These are phyloP conservation scores for Paxillus rubicundulus DNA, from an alignment of 768 basidiomycete species.

Conservation along the genomic window DNA sequence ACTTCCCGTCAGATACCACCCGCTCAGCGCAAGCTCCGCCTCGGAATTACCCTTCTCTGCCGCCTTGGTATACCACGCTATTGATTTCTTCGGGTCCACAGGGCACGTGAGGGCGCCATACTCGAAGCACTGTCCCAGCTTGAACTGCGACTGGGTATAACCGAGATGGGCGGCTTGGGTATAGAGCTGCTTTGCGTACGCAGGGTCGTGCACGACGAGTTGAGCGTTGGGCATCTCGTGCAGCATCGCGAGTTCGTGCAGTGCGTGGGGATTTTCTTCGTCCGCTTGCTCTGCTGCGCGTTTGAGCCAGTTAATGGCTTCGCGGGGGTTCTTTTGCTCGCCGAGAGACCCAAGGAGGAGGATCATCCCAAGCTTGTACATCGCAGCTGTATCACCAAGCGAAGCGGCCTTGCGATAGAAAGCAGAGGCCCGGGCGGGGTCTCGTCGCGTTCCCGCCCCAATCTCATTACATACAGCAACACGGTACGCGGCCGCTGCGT, in stretches of 20 bases:
- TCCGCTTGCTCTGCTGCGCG: slow-evolving; percentile 97
- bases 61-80: slow-evolving; percentile 98
- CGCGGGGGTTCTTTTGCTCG: slow-evolving; percentile 81
- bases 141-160: slow-evolving; percentile 92
- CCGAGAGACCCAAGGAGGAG: slow-evolving; percentile 80
- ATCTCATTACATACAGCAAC: slow-evolving; percentile 99
- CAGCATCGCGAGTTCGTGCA: slow-evolving; percentile 90
- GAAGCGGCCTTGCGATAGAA: slow-evolving; percentile 98
- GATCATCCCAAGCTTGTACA: slow-evolving; percentile 99
- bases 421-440: slow-evolving; percentile 83
- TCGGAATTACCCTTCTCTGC: slow-evolving; percentile 96
- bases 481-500: slow-evolving; percentile 91
- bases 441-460: slow-evolving; percentile 90
- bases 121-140: slow-evolving; percentile 93
- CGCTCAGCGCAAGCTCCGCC: slow-evolving; percentile 92
- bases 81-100: slow-evolving; percentile 89
- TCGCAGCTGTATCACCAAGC: slow-evolving; percentile 93
- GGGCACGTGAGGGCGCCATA: slow-evolving; percentile 87
- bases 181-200: slow-evolving; percentile 80
- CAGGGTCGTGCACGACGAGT: slow-evolving; percentile 75
- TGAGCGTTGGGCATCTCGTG: slow-evolving; percentile 69
- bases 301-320: slow-evolving; percentile 92
- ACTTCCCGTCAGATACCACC: slow-evolving; percentile 97
- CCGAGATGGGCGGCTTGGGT: slow-evolving; percentile 91
- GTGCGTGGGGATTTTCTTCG: slow-evolving; percentile 95